Conservation (phyloP, 2,329 filamentous ascomycete genomes). For the Colletotrichum tamarilloi region DNA sequence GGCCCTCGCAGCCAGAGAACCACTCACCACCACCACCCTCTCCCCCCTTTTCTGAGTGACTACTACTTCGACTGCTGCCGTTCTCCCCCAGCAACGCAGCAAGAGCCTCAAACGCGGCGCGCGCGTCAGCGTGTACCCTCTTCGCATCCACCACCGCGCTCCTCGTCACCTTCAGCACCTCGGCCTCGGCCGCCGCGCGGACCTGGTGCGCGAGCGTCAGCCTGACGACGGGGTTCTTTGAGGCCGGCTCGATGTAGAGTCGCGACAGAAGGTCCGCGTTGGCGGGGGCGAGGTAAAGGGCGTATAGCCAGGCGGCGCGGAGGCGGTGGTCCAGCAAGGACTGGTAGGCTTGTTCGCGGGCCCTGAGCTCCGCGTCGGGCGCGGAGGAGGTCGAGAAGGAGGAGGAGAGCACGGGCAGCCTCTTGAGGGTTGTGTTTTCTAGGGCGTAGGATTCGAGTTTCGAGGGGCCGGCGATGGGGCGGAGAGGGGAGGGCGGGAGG, state of each 20-base stretch:
- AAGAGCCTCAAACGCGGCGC: constrained; percentile 59
- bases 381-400: constrained; percentile 30
- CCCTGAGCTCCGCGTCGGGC: constrained; percentile 14
- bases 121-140: constrained; percentile 55
- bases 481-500: constrained; percentile 61
- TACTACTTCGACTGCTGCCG: not conserved
- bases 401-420: constrained; percentile 31
- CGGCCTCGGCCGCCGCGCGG: constrained; percentile 76
- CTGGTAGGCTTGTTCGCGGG: constrained; percentile 79
- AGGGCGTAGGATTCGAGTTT: constrained; percentile 78
- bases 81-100: constrained; percentile 51
- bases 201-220: constrained; percentile 73
- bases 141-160: constrained; percentile 44
- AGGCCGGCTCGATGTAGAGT: constrained; percentile 77
- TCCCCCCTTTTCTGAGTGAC: constrained; percentile 1
- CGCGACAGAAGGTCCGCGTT: constrained; percentile 76
- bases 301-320: constrained; percentile 89
- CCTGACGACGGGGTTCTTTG: constrained; percentile 70
- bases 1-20: constrained; percentile 63
- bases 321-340: constrained; percentile 81
- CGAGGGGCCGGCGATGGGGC: constrained; percentile 65
- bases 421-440: constrained; percentile 52
- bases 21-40: constrained; percentile 43
- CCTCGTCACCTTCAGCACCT: constrained; percentile 75
- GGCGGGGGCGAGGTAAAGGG: constrained; percentile 77